Evolutionary conservation across 2,329 filamentous ascomycete genomes (phyloP), one percentile per base, ranked within the genome.

Genomic region (Pseudocercospora fuligena): DNA sequence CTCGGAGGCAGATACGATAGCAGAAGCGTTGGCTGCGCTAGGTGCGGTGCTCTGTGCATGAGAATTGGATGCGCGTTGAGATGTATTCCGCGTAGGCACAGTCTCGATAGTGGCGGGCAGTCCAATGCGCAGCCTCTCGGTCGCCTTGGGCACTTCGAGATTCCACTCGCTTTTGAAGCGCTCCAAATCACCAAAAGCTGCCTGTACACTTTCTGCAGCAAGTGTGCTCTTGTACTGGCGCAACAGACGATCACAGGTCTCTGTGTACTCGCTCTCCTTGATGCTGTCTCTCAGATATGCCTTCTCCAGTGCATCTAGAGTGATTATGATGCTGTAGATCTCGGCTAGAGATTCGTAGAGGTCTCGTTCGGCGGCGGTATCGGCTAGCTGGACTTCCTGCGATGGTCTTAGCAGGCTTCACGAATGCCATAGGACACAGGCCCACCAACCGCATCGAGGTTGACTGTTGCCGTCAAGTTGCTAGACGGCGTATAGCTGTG

Each of bases 151-250:
- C 43, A 94, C 95, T 83, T 98, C 94, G 76, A 99, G 59, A 97
- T 94, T 91, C 93, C 95, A 99, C 76, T 91, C 90, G 47, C 87
- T 85, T 80, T 97, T 97, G 82, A 99, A 99, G 25, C 90, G 90
- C 70, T 98, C 95, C 56, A 99, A 80, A 69, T 94, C 92, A 14
- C 89, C 89, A 78, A 98, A 99, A 51, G 92, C 92, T 47, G 85
- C 88, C n/a, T 91, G 87, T n/a, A 99, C 95, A 1, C 87, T 90
- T 73, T 98, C 94, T 77, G 98, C 93, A 31, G 92, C 90, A 31
- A 99, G 82, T 69, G 97, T 93, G 65, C 93, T 96, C 80, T 94
- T 97, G 84, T 99, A 99, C 82, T 99, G 95, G 81, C 97, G 96
- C 73, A 99, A 81, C 66, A 97, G 87, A 46, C 95, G 89, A 77